phyloP scores from a whole-genome alignment of 768 basidiomycete species.

The Dentipellis sp. region DNA sequence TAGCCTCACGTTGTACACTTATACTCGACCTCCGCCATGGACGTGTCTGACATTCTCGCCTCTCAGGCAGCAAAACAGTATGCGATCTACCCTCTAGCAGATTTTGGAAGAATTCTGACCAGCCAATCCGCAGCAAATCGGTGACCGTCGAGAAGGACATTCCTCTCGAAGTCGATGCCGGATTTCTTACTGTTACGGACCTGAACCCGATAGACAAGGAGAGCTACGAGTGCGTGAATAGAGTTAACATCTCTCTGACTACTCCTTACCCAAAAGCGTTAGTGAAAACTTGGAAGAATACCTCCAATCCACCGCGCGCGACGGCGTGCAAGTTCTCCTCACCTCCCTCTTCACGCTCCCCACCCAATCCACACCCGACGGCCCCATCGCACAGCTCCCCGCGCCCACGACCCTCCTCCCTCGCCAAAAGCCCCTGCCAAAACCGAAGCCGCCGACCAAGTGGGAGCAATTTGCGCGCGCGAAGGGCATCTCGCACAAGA shows the following conservation, averaged over 20 bases:
- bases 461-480: slow-evolving; percentile 95
- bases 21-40: slow-evolving; percentile 4
- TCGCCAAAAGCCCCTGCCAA: slow-evolving; percentile 86
- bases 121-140: slow-evolving; percentile 42
- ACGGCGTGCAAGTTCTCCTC: slow-evolving; percentile 77
- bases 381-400: slow-evolving; percentile 78
- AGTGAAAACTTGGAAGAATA: slow-evolving; percentile 77
- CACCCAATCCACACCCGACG: slow-evolving; percentile 62
- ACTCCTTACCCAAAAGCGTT: neutral
- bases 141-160: slow-evolving; percentile 69
- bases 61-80: slow-evolving; percentile 13
- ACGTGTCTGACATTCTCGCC: slow-evolving; percentile 13
- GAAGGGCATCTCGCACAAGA: slow-evolving; percentile 84
- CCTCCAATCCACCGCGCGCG: slow-evolving; percentile 68
- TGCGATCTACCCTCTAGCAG: neutral
- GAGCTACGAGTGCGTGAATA: slow-evolving; percentile 57
- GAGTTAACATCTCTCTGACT: neutral
- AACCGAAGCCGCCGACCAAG: slow-evolving; percentile 87
- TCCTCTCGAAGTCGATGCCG: slow-evolving; percentile 73
- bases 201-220: slow-evolving; percentile 79
- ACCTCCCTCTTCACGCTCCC: slow-evolving; percentile 78
- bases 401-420: slow-evolving; percentile 70
- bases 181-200: slow-evolving; percentile 80
- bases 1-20: neutral
- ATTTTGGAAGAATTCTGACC: neutral